Percentiles rank a stretch among this genome's conserved stretches.
phyloP scores from a whole-genome alignment of 2,329 filamentous ascomycete genomes.

The Dendryphion nanum region DNA sequence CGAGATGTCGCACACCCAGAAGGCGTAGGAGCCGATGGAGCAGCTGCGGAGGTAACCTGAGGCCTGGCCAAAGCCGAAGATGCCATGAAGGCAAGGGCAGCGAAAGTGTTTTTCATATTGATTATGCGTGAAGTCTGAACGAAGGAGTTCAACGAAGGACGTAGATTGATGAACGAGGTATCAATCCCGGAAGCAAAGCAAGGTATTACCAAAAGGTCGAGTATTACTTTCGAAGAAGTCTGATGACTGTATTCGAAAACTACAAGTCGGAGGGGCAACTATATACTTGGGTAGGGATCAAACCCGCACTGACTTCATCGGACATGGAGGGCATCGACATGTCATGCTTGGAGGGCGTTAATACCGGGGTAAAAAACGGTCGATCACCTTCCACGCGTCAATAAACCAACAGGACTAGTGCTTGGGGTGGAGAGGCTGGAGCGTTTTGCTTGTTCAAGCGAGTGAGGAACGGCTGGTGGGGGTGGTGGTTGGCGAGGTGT shows the following conservation, averaged over 20 bases:
- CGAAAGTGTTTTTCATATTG: slow-evolving; percentile 22
- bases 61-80: slow-evolving; percentile 19
- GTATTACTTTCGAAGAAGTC: no score
- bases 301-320: slow-evolving; percentile 17
- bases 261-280: slow-evolving; percentile 1
- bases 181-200: slow-evolving; percentile 21
- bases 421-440: slow-evolving; percentile 13
- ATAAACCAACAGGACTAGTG: slow-evolving; percentile 13
- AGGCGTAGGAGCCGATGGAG: slow-evolving; percentile 38
- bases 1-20: slow-evolving; percentile 53
- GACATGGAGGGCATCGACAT: slow-evolving; percentile 4
- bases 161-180: slow-evolving; percentile 39
- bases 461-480: slow-evolving; percentile 23
- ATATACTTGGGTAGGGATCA: slow-evolving; percentile 2
- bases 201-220: slow-evolving; percentile 1
- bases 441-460: no score
- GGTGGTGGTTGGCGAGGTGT: slow-evolving; percentile 1
- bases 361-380: slow-evolving; percentile 9
- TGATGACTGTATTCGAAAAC: not conserved
- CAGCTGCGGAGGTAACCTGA: slow-evolving; percentile 8
- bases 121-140: not conserved
- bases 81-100: slow-evolving; percentile 21
- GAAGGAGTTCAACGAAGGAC: slow-evolving; percentile 10
- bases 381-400: slow-evolving; percentile 30
- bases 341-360: slow-evolving; percentile 2